These are phyloP conservation scores for Closterium sp. DNA, from an alignment of 139 green algal genomes.

Conservation along the genomic window DNA sequence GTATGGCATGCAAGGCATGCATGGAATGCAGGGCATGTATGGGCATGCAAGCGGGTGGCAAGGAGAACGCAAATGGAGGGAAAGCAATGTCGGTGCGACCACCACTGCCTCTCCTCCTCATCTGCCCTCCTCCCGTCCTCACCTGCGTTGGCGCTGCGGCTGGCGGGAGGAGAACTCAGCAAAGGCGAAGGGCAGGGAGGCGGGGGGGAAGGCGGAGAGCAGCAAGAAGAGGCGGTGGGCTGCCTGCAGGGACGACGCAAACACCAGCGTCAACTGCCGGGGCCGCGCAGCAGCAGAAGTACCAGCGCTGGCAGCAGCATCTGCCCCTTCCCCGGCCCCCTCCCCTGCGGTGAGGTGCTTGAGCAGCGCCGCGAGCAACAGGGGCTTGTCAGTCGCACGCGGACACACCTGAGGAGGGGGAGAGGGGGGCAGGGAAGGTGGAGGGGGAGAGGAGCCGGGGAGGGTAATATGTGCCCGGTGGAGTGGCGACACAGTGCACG, in stretches of 20 bases:
- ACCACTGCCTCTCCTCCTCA: background rate
- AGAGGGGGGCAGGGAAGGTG: background rate
- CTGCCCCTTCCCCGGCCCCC: too few relatives aligned
- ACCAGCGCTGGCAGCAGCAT: too few relatives aligned
- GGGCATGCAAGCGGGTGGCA: too few relatives aligned
- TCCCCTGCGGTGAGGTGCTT: slow-evolving; percentile 16
- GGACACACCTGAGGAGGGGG: slow-evolving; percentile 30
- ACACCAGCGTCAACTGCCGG: slow-evolving; percentile 68
- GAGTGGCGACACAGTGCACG: too few relatives aligned
- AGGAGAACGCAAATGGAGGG: background rate
- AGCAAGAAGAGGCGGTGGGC: slow-evolving; percentile 72
- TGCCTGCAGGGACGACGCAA: slow-evolving; percentile 78
- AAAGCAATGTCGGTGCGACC: background rate
- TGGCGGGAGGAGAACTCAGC: slow-evolving; percentile 56
- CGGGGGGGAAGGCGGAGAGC: slow-evolving; percentile 44
- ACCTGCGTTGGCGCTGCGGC: slow-evolving; percentile 33
- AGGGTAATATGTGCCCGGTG: too few relatives aligned
- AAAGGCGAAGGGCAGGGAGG: slow-evolving; percentile 48
- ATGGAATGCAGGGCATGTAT: too few relatives aligned
- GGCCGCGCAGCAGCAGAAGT: too few relatives aligned
- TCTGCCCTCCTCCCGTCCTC: background rate
- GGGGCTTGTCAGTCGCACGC: slow-evolving; percentile 39
- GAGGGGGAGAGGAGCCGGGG: background rate
- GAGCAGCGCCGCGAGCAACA: slow-evolving; percentile 42
- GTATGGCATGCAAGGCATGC: too few relatives aligned